Evolutionary conservation across 495 filamentous ascomycete genomes (phyloP).

Genomic region (Penicillium dipodomyicola): DNA sequence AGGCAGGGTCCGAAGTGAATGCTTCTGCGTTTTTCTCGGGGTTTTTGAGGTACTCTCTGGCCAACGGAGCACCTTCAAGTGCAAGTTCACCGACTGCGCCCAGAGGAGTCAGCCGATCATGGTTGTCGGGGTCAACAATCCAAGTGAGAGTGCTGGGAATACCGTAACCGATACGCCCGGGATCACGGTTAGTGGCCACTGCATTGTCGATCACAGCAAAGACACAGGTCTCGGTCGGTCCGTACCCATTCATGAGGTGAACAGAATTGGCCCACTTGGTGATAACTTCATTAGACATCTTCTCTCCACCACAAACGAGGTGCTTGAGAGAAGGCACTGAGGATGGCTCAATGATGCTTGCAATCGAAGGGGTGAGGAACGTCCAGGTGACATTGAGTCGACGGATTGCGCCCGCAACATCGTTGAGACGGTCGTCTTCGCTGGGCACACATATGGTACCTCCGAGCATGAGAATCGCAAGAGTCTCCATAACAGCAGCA

Average conservation of each 20-base stretch:
- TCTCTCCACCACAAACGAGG: slow-evolving; percentile 49
- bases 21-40: slow-evolving; percentile 48
- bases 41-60: slow-evolving; percentile 54
- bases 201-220: slow-evolving; percentile 39
- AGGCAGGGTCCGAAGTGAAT: slow-evolving; percentile 43
- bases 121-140: slow-evolving; percentile 54
- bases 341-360: slow-evolving; percentile 47
- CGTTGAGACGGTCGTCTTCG: slow-evolving; percentile 54
- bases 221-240: slow-evolving; percentile 54
- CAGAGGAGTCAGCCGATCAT: slow-evolving; percentile 47
- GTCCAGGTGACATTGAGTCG: slow-evolving; percentile 50
- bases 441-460: slow-evolving; percentile 61
- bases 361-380: slow-evolving; percentile 55
- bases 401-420: slow-evolving; percentile 48
- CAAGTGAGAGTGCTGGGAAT: slow-evolving; percentile 49
- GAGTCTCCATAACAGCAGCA: slow-evolving; percentile 50
- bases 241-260: slow-evolving; percentile 56
- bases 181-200: slow-evolving; percentile 29
- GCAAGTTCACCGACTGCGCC: slow-evolving; percentile 55
- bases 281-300: slow-evolving; percentile 48
- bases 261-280: slow-evolving; percentile 53
- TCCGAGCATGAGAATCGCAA: slow-evolving; percentile 53
- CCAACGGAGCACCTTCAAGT: slow-evolving; percentile 48
- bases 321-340: slow-evolving; percentile 44
- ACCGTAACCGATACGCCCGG: slow-evolving; percentile 50